phyloP scores from a whole-genome alignment of 768 basidiomycete genomes.

The Naganishia randhawae region DNA sequence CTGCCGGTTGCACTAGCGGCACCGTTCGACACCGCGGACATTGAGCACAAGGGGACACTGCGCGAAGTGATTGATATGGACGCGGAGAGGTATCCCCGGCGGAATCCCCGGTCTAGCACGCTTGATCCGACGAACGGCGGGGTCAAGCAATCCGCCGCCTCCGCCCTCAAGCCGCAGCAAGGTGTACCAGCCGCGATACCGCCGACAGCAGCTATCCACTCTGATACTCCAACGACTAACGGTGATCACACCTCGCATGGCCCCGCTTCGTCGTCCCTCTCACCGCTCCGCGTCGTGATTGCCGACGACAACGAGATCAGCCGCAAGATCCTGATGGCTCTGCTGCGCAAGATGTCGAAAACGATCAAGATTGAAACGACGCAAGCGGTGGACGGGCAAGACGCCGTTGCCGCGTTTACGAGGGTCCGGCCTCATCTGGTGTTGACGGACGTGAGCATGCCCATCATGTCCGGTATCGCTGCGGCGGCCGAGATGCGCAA shows the following conservation, averaged over 20 bases:
- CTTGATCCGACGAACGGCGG: not conserved
- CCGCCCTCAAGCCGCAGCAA: no score
- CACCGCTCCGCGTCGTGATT: constrained; percentile 32
- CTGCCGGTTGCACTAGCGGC: constrained; percentile 30
- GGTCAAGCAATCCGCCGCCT: not conserved
- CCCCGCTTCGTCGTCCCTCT: not conserved
- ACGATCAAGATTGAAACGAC: not conserved
- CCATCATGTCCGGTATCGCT: constrained; percentile 39
- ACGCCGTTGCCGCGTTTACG: constrained; percentile 33
- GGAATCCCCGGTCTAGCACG: not conserved
- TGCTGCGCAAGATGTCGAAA: constrained; percentile 26
- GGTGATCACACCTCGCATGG: not conserved
- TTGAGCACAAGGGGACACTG: not conserved
- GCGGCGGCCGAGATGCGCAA: constrained; percentile 37
- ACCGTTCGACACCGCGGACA: not conserved
- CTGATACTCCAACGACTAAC: not conserved
- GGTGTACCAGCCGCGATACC: no score
- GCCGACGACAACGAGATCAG: constrained; percentile 41
- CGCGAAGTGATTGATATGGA: constrained; percentile 3
- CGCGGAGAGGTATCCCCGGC: not conserved
- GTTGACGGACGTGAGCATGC: constrained; percentile 44
- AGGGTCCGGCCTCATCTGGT: constrained; percentile 35
- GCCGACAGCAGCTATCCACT: not conserved
- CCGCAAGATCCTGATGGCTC: constrained; percentile 32
- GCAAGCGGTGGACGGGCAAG: constrained; percentile 33